Percentiles rank a stretch among this genome's conserved stretches.
Evolutionary conservation across 1,284 basidiomycete species (phyloP).

Genomic region (Chiua sp.): DNA sequence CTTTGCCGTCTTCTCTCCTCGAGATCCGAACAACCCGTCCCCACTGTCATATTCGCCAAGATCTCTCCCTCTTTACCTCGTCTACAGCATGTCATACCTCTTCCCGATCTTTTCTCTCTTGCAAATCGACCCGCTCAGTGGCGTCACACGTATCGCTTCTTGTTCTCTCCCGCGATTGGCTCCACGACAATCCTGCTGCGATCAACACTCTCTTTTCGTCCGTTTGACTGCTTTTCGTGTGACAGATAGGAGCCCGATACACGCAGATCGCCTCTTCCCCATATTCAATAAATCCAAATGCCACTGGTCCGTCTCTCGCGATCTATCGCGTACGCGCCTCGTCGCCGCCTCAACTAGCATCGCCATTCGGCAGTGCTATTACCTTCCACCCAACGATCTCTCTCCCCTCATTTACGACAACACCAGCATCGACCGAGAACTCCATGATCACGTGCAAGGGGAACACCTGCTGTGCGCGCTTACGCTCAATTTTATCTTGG

Average conservation of each 20-base stretch:
- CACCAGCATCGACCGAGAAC: too few species aligned
- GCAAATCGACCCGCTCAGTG: too few species aligned
- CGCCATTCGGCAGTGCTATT: neutral
- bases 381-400: neutral
- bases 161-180: neutral
- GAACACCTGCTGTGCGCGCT: neutral
- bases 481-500: neutral
- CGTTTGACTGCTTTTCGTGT: neutral
- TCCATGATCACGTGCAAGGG: neutral
- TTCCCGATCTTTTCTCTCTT: too few species aligned
- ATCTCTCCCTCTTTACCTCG: too few species aligned
- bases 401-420: neutral
- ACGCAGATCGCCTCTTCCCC: neutral
- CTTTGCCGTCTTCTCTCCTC: neutral
- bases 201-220: neutral
- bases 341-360: neutral
- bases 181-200: neutral
- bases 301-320: neutral
- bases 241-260: neutral
- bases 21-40: neutral
- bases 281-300: neutral
- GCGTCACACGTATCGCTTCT: neutral
- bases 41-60: too few species aligned
- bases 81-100: too few species aligned
- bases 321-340: neutral